Evolutionary conservation across 805 yeast species (phyloP).

Genomic region (Scheffersomyces coipomensis): DNA sequence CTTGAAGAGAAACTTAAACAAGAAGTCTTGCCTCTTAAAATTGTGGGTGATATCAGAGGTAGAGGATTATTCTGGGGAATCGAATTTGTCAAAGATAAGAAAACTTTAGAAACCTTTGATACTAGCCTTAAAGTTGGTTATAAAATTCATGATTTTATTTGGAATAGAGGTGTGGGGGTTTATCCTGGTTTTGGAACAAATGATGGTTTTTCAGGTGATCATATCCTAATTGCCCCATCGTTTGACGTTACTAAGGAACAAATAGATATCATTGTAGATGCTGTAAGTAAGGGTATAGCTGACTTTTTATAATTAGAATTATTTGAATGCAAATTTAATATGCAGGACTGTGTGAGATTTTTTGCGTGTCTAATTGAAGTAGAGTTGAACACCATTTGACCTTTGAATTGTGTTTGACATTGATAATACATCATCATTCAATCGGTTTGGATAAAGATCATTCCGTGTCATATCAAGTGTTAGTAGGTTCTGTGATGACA

Average conservation of each 20-base stretch:
- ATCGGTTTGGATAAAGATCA: too few species aligned
- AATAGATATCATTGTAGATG: constrained; percentile 36
- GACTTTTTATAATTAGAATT: not conserved
- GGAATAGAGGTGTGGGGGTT: constrained; percentile 42
- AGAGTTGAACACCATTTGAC: too few species aligned
- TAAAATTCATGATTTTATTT: constrained; percentile 27
- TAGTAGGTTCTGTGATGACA: too few species aligned
- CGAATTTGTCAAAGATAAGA: constrained; percentile 53
- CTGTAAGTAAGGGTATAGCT: constrained; percentile 28
- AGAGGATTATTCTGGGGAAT: constrained; percentile 57
- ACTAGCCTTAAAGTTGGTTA: constrained; percentile 34
- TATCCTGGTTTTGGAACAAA: constrained; percentile 43
- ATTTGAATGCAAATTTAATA: not conserved
- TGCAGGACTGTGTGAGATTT: too few species aligned
- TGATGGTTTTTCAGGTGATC: constrained; percentile 35
- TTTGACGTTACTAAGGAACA: constrained; percentile 31
- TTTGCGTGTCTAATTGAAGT: too few species aligned
- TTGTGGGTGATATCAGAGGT: constrained; percentile 59
- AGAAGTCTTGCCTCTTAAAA: not conserved
- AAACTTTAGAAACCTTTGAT: constrained; percentile 47
- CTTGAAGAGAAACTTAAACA: constrained; percentile 37
- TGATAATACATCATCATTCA: too few species aligned
- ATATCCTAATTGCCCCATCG: constrained; percentile 42
- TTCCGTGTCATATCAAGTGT: too few species aligned
- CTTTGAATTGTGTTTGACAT: too few species aligned